Evolutionary conservation across 2,329 filamentous ascomycete species (phyloP), one percentile per base, ranked within the genome.

Genomic region (Parastagonospora nodorum): DNA sequence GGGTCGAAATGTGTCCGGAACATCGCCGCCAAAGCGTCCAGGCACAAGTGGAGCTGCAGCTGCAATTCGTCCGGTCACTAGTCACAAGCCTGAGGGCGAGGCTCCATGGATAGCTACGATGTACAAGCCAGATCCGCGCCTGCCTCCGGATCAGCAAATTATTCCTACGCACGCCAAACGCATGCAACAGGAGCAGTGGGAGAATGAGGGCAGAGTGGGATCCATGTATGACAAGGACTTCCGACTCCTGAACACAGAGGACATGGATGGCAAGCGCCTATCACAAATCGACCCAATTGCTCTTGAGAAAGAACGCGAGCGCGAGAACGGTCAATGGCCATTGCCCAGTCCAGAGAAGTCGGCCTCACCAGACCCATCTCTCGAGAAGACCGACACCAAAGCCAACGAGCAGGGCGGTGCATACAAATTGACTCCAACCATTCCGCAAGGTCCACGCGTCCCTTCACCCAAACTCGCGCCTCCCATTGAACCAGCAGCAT

Each of bases 101-200:
- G 92, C 94, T 8, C 94, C 94, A 44, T 99, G 94, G 94, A 84
- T 97, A 75, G 84, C 94, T 39, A 90, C 89, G 16, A 91, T 96
- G 75, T 99, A 97, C 75, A 96, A 95, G 68, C 94, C 94, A 0
- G 94, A 99, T 69, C 94, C 94, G 28, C 88, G 92, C 53, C 80
- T 99, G 30, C 94, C 94, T 5, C 94, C 92, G 0, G 94, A 99
- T 55, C 90, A 99, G 73, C 94, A 99, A 70, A 86, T 99, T 45
- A 84, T 99, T 9, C 94, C 94, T 1, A 97, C 94, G 0, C 92
- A 97, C 56, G 94, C 94, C 10, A 91, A 88, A 66, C 84, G 90
- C 48, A 82, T 97, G 73, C 90, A 94, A 72, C 93, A 97, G 76
- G 92, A 97, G 73, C 90, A 93, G 72, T 97, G 92, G 92, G 92